Percentiles rank a stretch among this genome's conserved stretches.
Evolutionary conservation across 495 filamentous ascomycete species (phyloP).

Genomic region (Penicillium crystallinum): DNA sequence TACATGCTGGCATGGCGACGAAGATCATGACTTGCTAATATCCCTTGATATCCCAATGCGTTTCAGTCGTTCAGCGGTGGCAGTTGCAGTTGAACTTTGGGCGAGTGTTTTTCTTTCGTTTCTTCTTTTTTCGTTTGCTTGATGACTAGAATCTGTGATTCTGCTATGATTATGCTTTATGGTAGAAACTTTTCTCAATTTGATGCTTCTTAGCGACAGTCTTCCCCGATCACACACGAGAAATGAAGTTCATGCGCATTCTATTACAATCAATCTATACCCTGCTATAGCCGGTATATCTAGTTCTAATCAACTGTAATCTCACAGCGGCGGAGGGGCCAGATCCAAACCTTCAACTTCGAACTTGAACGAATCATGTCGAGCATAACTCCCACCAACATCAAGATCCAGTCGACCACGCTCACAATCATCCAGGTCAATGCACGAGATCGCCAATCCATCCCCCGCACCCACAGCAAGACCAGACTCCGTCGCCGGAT

Average conservation of each 20-base stretch:
- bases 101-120: background rate
- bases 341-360: slow-evolving; percentile 71
- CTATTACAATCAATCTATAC: background rate
- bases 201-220: background rate
- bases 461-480: slow-evolving; percentile 5
- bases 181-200: background rate
- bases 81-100: background rate
- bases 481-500: background rate
- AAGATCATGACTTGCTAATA: slow-evolving; percentile 6
- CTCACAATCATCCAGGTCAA: slow-evolving; percentile 61
- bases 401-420: slow-evolving; percentile 61
- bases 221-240: background rate
- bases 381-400: slow-evolving; percentile 73
- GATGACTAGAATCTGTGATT: slow-evolving; percentile 2
- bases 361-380: slow-evolving; percentile 77
- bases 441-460: slow-evolving; percentile 43
- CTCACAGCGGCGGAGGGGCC: slow-evolving; percentile 50
- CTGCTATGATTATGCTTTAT: slow-evolving; percentile 3
- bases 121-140: background rate
- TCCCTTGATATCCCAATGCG: slow-evolving; percentile 6
- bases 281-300: background rate
- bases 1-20: slow-evolving; percentile 13
- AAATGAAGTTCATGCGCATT: background rate
- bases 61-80: background rate
- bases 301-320: background rate